A percentile compares a stretch with the other conserved stretches of the same genome.
Evolutionary conservation across 805 yeast species (phyloP).

Genomic region (Starmerella lactis-condensi): DNA sequence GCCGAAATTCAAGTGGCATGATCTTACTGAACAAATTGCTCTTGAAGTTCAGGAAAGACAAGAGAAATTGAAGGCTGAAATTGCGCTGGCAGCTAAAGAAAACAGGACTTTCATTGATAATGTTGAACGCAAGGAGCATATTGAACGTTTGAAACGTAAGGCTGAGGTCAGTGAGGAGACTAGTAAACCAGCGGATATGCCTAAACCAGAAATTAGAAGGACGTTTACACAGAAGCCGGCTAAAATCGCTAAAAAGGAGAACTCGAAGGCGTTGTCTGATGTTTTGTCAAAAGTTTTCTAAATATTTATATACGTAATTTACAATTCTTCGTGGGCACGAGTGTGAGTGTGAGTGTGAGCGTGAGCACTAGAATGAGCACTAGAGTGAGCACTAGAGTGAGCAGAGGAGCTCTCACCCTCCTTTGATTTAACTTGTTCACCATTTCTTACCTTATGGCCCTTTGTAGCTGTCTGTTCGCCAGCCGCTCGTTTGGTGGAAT

Average conservation of each 20-base stretch:
- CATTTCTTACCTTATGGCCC: too few species aligned
- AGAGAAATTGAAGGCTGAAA: conserved; percentile 69
- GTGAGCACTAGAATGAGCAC: too few species aligned
- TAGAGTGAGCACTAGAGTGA: too few species aligned
- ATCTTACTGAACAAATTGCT: conserved; percentile 81
- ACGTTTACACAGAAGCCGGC: conserved; percentile 55
- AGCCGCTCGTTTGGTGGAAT: too few species aligned
- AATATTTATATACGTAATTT: not conserved
- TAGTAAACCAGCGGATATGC: conserved; percentile 17
- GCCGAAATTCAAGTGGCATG: conserved; percentile 87
- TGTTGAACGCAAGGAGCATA: conserved; percentile 62
- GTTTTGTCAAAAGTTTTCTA: conserved; percentile 17
- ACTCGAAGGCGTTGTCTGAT: conserved; percentile 8
- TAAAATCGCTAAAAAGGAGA: conserved; percentile 5
- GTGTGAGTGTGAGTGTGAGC: too few species aligned
- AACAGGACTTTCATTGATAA: conserved; percentile 68
- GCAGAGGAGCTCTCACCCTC: too few species aligned
- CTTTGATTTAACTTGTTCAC: too few species aligned
- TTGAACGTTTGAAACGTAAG: conserved; percentile 29
- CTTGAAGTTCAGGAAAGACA: conserved; percentile 78
- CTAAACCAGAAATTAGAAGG: conserved; percentile 25
- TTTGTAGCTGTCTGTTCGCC: too few species aligned
- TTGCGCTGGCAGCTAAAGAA: conserved; percentile 71
- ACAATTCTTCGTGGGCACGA: conserved; percentile 14
- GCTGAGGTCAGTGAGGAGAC: conserved; percentile 12